Base-by-base conservation (phyloP, 75 land plant genomes). In the Azolla pinnata region DNA sequence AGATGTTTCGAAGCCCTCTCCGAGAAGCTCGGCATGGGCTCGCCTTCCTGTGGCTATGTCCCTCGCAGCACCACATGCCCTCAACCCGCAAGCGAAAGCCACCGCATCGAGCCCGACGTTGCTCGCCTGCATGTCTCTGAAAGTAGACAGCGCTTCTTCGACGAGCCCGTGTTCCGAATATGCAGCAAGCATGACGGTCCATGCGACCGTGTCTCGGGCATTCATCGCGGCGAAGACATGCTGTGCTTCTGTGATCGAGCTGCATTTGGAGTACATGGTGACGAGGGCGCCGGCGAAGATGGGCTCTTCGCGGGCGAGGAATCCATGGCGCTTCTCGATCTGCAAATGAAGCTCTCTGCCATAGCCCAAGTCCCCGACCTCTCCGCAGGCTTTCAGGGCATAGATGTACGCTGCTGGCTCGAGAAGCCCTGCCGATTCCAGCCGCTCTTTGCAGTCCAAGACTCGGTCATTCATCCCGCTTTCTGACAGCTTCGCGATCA, bases 61-160 rank as follows among this genome's bases (percentile, higher is more conserved):
- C n/a, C n/a, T n/a, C n/a, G n/a, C n/a, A n/a, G n/a, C n/a, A n/a
- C n/a, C n/a, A n/a, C n/a, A n/a, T n/a, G n/a, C 63, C 10, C 70
- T 45, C 19, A 76, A 61, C 4, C 68, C 44, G 35, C 62, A 70
- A 0, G 72, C 62, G 32, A 68, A 72, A 5, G 75, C 67, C 47
- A 68, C 67, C 45, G 48, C 59, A 42, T 60, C 24, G n/a, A 34
- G 62, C 16, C 17, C 16, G 32, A 33, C 27, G 16, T 48, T 48
- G 5, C 4, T 21, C 14, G 16, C 32, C 2, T 57, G 38, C 62
- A 60, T 60, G 12, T 53, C 24, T 10, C 48, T n/a, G 17, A 60
- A 52, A 12, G 14, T 17, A 0, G 25, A 2, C 60, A 44, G 20
- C 12, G 59, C 62, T 18, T 27, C 27, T 17, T 60, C 26, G 16